Evolutionary conservation across 768 basidiomycete genomes (phyloP).

Genomic region (Ramaria rubella): DNA sequence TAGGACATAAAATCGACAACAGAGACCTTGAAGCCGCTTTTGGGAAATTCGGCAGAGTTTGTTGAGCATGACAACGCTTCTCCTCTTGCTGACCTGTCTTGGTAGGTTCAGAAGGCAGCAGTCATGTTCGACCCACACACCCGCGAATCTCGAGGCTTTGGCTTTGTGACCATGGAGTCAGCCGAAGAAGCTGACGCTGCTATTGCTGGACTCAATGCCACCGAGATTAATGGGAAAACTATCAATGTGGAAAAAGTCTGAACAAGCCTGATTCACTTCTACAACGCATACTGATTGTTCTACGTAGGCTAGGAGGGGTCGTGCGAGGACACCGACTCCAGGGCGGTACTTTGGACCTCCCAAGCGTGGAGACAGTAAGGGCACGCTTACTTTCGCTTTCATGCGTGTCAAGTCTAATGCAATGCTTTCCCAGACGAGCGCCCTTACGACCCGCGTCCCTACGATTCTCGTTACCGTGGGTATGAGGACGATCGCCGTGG

Average conservation of each 20-base stretch:
- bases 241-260: slow-evolving; percentile 83
- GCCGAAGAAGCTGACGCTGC: slow-evolving; percentile 88
- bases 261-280: not conserved
- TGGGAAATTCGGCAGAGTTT: slow-evolving; percentile 77
- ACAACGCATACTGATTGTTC: slow-evolving; percentile 6
- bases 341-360: slow-evolving; percentile 93
- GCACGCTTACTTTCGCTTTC: slow-evolving; percentile 5
- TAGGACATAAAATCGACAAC: slow-evolving; percentile 62
- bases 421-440: slow-evolving; percentile 52
- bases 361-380: slow-evolving; percentile 63
- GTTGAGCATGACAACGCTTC: slow-evolving; percentile 21
- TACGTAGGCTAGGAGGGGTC: slow-evolving; percentile 74
- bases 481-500: slow-evolving; percentile 43
- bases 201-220: slow-evolving; percentile 74
- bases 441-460: slow-evolving; percentile 87
- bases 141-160: slow-evolving; percentile 72
- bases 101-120: slow-evolving; percentile 54
- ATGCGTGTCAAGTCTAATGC: not conserved
- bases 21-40: slow-evolving; percentile 86
- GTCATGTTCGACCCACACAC: slow-evolving; percentile 65
- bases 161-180: slow-evolving; percentile 85
- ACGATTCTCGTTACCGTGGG: slow-evolving; percentile 81
- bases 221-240: slow-evolving; percentile 82
- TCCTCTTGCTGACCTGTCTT: not conserved
- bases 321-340: slow-evolving; percentile 88